Evolutionary conservation across 2,329 filamentous ascomycete genomes (phyloP).

Genomic region (Ambrosiella beaveri): DNA sequence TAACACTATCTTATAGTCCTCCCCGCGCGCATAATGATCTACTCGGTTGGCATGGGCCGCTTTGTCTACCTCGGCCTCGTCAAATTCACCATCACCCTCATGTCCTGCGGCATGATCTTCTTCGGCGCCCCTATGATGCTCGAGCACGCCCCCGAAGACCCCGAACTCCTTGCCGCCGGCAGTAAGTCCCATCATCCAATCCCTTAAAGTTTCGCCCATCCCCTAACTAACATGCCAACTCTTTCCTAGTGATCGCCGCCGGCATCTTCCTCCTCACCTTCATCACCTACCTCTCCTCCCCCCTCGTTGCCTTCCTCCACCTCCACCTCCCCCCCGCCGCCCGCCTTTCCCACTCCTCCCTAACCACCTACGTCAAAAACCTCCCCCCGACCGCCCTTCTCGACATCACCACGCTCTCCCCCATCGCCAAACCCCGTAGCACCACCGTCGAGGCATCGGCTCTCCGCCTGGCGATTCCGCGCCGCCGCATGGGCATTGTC

Average conservation of each 20-base stretch:
- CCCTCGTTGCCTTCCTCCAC: conserved; percentile 57
- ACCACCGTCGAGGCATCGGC: conserved; percentile 26
- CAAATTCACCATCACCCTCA: conserved; percentile 53
- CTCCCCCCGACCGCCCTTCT: conserved; percentile 30
- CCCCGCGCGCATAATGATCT: conserved; percentile 49
- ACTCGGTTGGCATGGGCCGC: conserved; percentile 52
- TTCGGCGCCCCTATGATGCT: conserved; percentile 44
- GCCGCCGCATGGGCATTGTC: conserved; percentile 23
- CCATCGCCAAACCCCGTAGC: conserved; percentile 36
- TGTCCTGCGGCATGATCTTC: conserved; percentile 48
- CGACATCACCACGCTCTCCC: conserved; percentile 37
- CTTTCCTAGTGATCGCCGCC: conserved; percentile 33
- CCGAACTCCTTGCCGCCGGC: conserved; percentile 19
- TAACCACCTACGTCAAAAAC: conserved; percentile 33
- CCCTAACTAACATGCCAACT: not conserved
- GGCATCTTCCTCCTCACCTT: conserved; percentile 48
- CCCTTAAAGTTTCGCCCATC: not conserved
- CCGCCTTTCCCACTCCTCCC: conserved; percentile 37
- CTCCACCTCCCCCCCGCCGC: conserved; percentile 50
- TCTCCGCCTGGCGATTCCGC: conserved; percentile 17
- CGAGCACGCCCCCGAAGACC: conserved; percentile 23
- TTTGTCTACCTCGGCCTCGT: conserved; percentile 52
- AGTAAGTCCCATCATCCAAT: conserved; percentile 20
- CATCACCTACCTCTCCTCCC: conserved; percentile 45
- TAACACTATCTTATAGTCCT: conserved; percentile 23